Base-by-base conservation (phyloP, 371 early-diverging fungal species). In the Apophysomyces variabilis region DNA sequence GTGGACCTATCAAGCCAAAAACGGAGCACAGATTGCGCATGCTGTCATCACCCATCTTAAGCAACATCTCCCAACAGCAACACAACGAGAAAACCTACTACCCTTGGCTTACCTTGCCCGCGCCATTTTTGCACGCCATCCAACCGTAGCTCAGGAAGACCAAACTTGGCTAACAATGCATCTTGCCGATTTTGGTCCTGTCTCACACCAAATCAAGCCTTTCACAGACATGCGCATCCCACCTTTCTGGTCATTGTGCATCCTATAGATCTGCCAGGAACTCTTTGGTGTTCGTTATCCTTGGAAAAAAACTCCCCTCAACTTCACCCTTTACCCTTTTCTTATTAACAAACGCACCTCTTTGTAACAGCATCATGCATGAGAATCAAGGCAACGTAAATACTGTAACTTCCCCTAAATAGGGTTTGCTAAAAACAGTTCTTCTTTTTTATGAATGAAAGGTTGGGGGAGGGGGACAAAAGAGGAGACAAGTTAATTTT, bases 41-140 rank as follows among this genome's bases (percentile, higher is more conserved):
- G 62, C 75, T 0, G 78, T 75, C 4, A 73, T 73, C 0, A 44
- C 66, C 26, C 75, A 75, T 66, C 56, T 68, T 12, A 67, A 70
- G 12, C 54, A 57, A 11, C 64, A 69, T n/a, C 64, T 67, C 0
- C 60, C 57, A 5, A 38, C 56, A 12, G 58, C 66, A 8, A 61
- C 71, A 9, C 16, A 64, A 0, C 58, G 60, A n/a, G 63, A 65
- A 0, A 58, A 75, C 26, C 45, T 78, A 8, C 58, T 57, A 38
- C 75, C 78, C 9, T 67, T 78, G 12, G 68, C 70, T 21, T 66
- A 78, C 41, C 70, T 78, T 68, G 78, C 78, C 5, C 73, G 68
- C 8, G 68, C 68, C 18, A 70, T 75, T 6, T 73, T 75, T 32
- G 67, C 60, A 43, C 69, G 71, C 18, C 67, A 71, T 43, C 65